Conservation (phyloP, 75 land plant genomes). For the Larix kaempferi region DNA sequence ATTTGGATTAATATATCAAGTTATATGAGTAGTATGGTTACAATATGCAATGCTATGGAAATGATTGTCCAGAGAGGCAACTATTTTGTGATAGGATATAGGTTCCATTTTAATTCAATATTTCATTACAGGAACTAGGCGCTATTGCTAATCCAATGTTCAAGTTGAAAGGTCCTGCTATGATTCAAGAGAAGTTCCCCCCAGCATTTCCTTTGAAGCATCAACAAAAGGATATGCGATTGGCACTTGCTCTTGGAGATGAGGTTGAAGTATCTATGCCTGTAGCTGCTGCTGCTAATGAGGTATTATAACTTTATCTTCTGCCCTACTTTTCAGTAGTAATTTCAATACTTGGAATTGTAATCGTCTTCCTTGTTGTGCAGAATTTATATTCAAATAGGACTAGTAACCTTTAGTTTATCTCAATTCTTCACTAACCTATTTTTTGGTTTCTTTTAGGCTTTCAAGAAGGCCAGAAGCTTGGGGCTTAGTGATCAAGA, state of each 20-base stretch:
- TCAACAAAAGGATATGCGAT: constrained; percentile 97
- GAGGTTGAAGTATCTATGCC: constrained; percentile 85
- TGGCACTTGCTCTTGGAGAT: constrained; percentile 91
- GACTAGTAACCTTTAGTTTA: background rate
- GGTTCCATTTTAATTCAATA: background rate
- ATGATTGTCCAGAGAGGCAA: background rate
- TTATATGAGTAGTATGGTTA: background rate
- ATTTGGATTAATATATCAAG: background rate
- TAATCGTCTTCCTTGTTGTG: background rate
- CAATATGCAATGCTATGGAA: background rate
- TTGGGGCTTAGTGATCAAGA: constrained; percentile 84
- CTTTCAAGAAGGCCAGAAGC: constrained; percentile 81
- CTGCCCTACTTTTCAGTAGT: background rate
- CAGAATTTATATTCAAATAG: background rate
- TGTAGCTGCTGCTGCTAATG: constrained; percentile 96
- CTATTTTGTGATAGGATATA: background rate
- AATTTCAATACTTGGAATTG: background rate
- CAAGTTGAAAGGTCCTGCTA: constrained; percentile 84
- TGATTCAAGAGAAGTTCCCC: constrained; percentile 58
- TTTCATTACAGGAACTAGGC: constrained; percentile 49
- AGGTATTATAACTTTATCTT: constrained; percentile 41
- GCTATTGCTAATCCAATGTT: constrained; percentile 89
- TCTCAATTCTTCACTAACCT: background rate
- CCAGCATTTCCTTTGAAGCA: constrained; percentile 96
- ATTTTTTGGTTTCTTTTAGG: constrained; percentile 28